Evolutionary conservation across 768 basidiomycete genomes (phyloP).

Genomic region (Lactarius pseudohatsudake): DNA sequence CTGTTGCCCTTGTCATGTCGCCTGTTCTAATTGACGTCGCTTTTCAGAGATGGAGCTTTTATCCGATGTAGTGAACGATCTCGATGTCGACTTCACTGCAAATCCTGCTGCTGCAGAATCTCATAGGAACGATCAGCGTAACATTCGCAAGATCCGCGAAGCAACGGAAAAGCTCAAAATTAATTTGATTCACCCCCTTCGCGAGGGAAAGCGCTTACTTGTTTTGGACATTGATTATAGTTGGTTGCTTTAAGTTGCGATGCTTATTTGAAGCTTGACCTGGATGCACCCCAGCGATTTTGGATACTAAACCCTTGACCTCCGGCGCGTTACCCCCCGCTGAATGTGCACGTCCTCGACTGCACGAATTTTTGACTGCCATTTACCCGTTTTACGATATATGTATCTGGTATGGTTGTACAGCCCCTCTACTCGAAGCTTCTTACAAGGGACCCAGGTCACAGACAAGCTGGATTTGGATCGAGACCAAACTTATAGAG

Average conservation of each 20-base stretch:
- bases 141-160: slow-evolving; percentile 78
- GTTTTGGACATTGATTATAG: slow-evolving; percentile 92
- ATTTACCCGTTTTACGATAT: slow-evolving; percentile 87
- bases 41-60: slow-evolving; percentile 57
- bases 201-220: slow-evolving; percentile 74
- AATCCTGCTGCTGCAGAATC: slow-evolving; percentile 54
- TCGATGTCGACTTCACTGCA: slow-evolving; percentile 77
- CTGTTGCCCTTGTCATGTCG: slow-evolving; percentile 15
- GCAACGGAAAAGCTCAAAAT: slow-evolving; percentile 61
- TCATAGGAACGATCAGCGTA: slow-evolving; percentile 75
- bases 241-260: slow-evolving; percentile 36
- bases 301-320: slow-evolving; percentile 85
- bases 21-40: neutral
- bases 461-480: slow-evolving; percentile 87
- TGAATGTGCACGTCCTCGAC: slow-evolving; percentile 79
- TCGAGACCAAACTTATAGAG: slow-evolving; percentile 85
- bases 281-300: slow-evolving; percentile 52
- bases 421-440: neutral
- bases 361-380: slow-evolving; percentile 81
- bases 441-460: slow-evolving; percentile 48
- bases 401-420: slow-evolving; percentile 66
- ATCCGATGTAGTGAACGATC: slow-evolving; percentile 74
- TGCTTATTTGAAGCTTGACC: slow-evolving; percentile 1
- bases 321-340: slow-evolving; percentile 73
- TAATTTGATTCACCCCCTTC: slow-evolving; percentile 73